Evolutionary conservation across 2,329 filamentous ascomycete species (phyloP).

Genomic region (Domatiomyces globalis): DNA sequence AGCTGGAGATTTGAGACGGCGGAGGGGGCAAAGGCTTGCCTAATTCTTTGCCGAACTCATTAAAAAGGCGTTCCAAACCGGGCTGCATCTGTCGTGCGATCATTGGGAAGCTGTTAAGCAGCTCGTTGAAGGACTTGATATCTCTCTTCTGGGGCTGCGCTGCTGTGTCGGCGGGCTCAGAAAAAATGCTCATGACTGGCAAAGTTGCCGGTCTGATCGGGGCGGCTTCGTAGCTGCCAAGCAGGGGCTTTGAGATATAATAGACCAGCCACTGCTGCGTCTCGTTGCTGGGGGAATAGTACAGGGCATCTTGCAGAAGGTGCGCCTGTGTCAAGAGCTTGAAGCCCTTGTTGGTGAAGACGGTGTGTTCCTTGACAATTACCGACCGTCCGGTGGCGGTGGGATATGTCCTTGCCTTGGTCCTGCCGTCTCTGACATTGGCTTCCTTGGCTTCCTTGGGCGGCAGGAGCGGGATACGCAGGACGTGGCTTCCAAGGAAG

Average conservation of each 20-base stretch:
- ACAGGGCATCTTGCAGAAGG: constrained; percentile 67
- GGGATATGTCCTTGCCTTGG: constrained; percentile 85
- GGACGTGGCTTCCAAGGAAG: constrained; percentile 90
- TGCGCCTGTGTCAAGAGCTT: constrained; percentile 82
- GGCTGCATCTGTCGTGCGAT: constrained; percentile 93
- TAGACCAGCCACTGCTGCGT: constrained; percentile 91
- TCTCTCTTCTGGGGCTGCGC: constrained; percentile 62
- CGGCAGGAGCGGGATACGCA: constrained; percentile 56
- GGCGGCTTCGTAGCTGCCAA: constrained; percentile 66
- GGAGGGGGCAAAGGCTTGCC: constrained; percentile 71
- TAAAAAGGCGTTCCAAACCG: constrained; percentile 75
- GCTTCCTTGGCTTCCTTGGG: constrained; percentile 39
- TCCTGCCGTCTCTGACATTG: constrained; percentile 69
- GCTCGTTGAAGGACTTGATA: constrained; percentile 76
- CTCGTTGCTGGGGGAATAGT: constrained; percentile 79
- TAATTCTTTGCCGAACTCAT: constrained; percentile 74
- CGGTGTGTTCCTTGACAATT: constrained; percentile 79
- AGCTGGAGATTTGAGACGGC: constrained; percentile 27
- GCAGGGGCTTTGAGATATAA: constrained; percentile 79
- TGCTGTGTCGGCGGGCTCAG: constrained; percentile 19
- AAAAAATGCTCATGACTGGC: constrained; percentile 15
- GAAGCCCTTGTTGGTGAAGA: constrained; percentile 98
- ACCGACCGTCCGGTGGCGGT: constrained; percentile 88
- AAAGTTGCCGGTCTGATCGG: constrained; percentile 22
- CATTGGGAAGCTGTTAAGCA: constrained; percentile 83